Base-by-base conservation (phyloP, 192 early-diverging fungal species). In the Podila minutissima region DNA sequence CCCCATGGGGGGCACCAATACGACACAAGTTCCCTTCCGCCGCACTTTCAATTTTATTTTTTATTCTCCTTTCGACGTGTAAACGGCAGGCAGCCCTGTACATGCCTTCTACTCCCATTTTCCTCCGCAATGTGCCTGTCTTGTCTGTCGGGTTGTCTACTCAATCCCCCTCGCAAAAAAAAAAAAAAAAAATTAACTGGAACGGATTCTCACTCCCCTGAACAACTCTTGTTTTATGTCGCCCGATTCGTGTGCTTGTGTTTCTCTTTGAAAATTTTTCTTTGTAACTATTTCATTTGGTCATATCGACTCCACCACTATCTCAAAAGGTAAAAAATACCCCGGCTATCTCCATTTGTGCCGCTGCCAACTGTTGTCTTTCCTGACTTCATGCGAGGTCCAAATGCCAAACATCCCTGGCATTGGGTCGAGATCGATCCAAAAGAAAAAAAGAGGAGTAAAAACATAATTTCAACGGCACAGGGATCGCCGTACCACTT, bases 311-410 rank as follows among this genome's bases (percentile, higher is more conserved):
- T 46, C 15, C 8, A 17, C 41, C 41, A 46, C 41, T 46, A 46
- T 46, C 41, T 46, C 41, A 46, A 41, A 12, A 3, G 9, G 0
- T 2, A 41, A 12, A 53, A 15, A 19, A 53, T 24, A 55, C 53
- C 53, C 53, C 53, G 53, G 53, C 11, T 55, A 55, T 55, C 53
- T 55, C 6, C n/a, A 55, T 55, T n/a, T 55, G 41, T 55, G 53
- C 6, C 53, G 6, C 22, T n/a, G 20, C 53, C 22, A 55, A 22
- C 51, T 53, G 51, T 3, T 10, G 10, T n/a, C 15, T n/a, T 53
- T n/a, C 50, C 0, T 53, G 50, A 17, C 50, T 22, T 53, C 20
- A 53, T n/a, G 6, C 6, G 33, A 7, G 33, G 5, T 33, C 33
- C 10, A 35, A 35, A 35, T 35, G 3, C 33, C 35, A 10, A 37